phyloP scores from a whole-genome alignment of 2,329 filamentous ascomycete genomes.

The Sordariomycetes sp. region DNA sequence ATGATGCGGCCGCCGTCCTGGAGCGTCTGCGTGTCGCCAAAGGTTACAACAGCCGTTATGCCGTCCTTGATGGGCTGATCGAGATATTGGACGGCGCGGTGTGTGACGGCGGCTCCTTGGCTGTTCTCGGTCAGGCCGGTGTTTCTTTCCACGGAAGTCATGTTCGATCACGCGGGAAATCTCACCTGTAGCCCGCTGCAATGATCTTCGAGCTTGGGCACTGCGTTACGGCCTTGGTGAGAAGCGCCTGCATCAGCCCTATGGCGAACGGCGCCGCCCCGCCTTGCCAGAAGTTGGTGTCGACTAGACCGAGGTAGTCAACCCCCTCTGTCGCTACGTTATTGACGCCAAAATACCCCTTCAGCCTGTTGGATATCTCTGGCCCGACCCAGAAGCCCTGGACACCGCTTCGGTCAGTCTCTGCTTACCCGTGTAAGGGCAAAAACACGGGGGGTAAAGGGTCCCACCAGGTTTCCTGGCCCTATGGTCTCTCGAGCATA shows the following conservation, averaged over 20 bases:
- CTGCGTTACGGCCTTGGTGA: slow-evolving; percentile 21
- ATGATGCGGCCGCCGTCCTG: slow-evolving; percentile 23
- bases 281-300: slow-evolving; percentile 18
- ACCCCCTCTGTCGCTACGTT: slow-evolving; percentile 15
- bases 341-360: slow-evolving; percentile 10
- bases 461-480: slow-evolving; percentile 5
- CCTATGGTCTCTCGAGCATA: slow-evolving; percentile 4
- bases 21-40: slow-evolving; percentile 13
- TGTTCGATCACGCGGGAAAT: not conserved
- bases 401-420: not conserved
- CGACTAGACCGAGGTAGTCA: slow-evolving; percentile 22
- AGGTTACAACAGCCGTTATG: slow-evolving; percentile 15
- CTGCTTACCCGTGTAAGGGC: too few species aligned
- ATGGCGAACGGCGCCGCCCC: slow-evolving; percentile 21
- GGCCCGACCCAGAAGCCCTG: slow-evolving; percentile 10
- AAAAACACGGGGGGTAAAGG: not conserved
- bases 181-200: slow-evolving; percentile 22
- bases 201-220: slow-evolving; percentile 24
- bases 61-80: slow-evolving; percentile 11
- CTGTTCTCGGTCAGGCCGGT: slow-evolving; percentile 12
- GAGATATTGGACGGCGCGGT: slow-evolving; percentile 15
- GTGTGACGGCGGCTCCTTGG: slow-evolving; percentile 19
- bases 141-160: slow-evolving; percentile 1
- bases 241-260: slow-evolving; percentile 18
- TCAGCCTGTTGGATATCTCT: slow-evolving; percentile 8